Percentiles rank a stretch among this genome's conserved stretches.
These are phyloP conservation scores for Echinosophora koreensis DNA, from an alignment of 306 rosid genomes.

Conservation along the genomic window DNA sequence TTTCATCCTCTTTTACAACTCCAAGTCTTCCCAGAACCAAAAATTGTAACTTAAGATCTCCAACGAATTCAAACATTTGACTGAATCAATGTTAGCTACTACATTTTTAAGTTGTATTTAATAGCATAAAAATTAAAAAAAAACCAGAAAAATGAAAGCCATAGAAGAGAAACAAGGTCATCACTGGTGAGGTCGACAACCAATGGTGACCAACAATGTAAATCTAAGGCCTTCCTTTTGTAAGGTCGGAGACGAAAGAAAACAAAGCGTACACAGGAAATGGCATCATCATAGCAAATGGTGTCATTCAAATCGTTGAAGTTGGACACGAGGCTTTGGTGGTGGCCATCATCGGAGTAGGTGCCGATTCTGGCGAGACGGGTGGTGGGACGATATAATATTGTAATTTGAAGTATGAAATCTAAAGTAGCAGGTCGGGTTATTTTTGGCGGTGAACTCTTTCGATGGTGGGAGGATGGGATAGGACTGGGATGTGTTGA, in stretches of 20 bases:
- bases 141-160: not conserved
- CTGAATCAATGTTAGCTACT: constrained; percentile 55
- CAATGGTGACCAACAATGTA: constrained; percentile 2
- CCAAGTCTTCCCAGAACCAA: constrained; percentile 88
- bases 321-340: too few species aligned
- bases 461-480: too few species aligned
- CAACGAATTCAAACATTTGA: constrained; percentile 43
- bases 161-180: constrained; percentile 28
- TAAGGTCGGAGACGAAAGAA: constrained; percentile 78
- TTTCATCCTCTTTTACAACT: constrained; percentile 77
- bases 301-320: constrained; percentile 62
- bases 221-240: constrained; percentile 59
- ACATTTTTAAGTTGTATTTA: not conserved
- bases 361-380: too few species aligned
- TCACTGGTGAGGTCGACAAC: constrained; percentile 48
- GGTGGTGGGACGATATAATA: too few species aligned
- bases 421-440: too few species aligned
- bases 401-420: too few species aligned
- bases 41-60: constrained; percentile 82
- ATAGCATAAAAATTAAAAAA: not conserved
- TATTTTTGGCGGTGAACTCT: too few species aligned
- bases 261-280: constrained; percentile 73
- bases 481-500: too few species aligned
- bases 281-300: constrained; percentile 48
- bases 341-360: too few species aligned